These are phyloP conservation scores for Mycotypha africana DNA, from an alignment of 371 early-diverging fungal species.

Conservation along the genomic window DNA sequence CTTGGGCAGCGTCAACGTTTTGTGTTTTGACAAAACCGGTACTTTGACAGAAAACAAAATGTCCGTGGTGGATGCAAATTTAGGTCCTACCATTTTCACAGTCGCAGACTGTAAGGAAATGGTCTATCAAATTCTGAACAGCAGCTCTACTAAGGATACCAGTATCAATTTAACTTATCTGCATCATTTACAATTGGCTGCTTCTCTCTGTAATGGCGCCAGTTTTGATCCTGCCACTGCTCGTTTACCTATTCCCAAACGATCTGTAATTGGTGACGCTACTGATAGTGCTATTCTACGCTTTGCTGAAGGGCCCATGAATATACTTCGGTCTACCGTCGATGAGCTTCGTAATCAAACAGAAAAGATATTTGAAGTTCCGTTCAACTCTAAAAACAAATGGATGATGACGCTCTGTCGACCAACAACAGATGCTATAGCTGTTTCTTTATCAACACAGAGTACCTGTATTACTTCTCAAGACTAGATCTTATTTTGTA, in stretches of 20 bases:
- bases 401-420: conserved; percentile 58
- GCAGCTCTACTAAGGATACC: too few relatives aligned
- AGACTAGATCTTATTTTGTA: conserved; percentile 49
- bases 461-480: conserved; percentile 5
- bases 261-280: conserved; percentile 63
- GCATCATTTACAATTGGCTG: conserved; percentile 43
- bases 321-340: conserved; percentile 16
- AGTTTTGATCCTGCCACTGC: conserved; percentile 43
- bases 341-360: conserved; percentile 14
- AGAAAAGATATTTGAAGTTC: conserved; percentile 50
- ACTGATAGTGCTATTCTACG: conserved; percentile 74
- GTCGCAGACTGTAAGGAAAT: conserved; percentile 14
- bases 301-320: conserved; percentile 43
- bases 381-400: conserved; percentile 69
- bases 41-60: conserved; percentile 66
- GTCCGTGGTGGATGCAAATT: conserved; percentile 47
- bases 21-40: conserved; percentile 73
- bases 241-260: conserved; percentile 43
- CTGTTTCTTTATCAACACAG: conserved; percentile 21
- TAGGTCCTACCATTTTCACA: conserved; percentile 32
- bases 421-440: conserved; percentile 10
- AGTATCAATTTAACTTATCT: conserved; percentile 17
- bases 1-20: conserved; percentile 58
- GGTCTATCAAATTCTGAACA: too few relatives aligned
- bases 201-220: conserved; percentile 64